phyloP scores from a whole-genome alignment of 352 stramenopile genomes.

The Globisporangium uncinulatum region DNA sequence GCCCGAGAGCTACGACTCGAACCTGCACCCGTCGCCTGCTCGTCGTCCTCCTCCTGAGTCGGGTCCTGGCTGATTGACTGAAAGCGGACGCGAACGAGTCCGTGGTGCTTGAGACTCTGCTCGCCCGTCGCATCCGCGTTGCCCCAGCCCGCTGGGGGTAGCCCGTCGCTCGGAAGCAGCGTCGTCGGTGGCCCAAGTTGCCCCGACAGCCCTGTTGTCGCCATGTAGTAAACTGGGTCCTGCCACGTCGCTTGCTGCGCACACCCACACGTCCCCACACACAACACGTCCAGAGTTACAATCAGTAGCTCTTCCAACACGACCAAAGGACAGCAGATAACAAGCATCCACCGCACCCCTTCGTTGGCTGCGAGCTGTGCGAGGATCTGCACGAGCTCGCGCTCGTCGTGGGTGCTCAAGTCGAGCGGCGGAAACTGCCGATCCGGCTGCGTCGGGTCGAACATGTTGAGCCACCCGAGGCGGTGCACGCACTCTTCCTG shows the following conservation, averaged over 20 bases:
- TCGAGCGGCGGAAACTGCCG: constrained; percentile 65
- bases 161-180: constrained; percentile 5
- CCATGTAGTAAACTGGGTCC: constrained; percentile 22
- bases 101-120: constrained; percentile 58
- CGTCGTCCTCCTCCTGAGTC: constrained; percentile 5
- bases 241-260: constrained; percentile 23
- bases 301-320: no score
- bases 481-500: constrained; percentile 52
- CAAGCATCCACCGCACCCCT: constrained; percentile 24
- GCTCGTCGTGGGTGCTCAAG: constrained; percentile 65
- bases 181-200: constrained; percentile 3
- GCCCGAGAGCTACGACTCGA: no score
- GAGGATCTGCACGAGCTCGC: constrained; percentile 73
- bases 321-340: background rate
- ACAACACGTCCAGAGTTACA: no score
- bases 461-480: constrained; percentile 82
- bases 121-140: constrained; percentile 43
- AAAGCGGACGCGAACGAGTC: constrained; percentile 44
- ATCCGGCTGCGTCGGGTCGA: constrained; percentile 75
- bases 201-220: constrained; percentile 4
- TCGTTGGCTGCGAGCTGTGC: constrained; percentile 67
- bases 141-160: constrained; percentile 45
- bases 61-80: constrained; percentile 15
- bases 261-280: no score
- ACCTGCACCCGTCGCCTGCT: background rate